Conservation (phyloP, 257 asterid genomes). For the Galeopsis tetrahit region DNA sequence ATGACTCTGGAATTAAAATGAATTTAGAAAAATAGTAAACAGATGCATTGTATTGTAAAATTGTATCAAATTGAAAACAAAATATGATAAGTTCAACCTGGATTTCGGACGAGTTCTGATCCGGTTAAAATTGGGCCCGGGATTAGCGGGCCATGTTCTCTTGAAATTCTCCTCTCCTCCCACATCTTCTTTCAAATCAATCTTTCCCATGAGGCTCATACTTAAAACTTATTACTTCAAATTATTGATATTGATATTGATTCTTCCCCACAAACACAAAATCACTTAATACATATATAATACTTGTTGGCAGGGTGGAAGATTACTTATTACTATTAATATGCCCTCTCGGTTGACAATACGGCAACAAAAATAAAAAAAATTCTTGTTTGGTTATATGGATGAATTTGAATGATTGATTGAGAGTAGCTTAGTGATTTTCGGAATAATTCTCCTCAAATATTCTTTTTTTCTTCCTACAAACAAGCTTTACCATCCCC, state of each 20-base stretch:
- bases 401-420: neutral
- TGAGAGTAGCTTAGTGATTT: neutral
- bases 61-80: no score
- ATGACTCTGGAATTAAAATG: neutral
- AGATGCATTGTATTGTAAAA: no score
- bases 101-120: no score
- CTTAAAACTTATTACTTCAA: no score
- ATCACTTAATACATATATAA: neutral
- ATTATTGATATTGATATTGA: neutral
- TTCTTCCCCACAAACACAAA: neutral
- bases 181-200: neutral
- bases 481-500: no score
- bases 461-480: neutral
- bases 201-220: slow-evolving; percentile 25
- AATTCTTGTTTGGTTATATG: neutral
- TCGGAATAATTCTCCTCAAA: neutral
- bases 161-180: neutral
- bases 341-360: slow-evolving; percentile 6
- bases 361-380: neutral
- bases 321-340: neutral
- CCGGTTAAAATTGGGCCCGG: no score
- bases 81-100: no score
- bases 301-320: neutral
- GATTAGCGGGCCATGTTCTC: no score
- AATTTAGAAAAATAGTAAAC: neutral